Evolutionary conservation across 2,329 filamentous ascomycete genomes (phyloP), one percentile per base, ranked within the genome.

Genomic region (Aspergillus pseudoglaucus): DNA sequence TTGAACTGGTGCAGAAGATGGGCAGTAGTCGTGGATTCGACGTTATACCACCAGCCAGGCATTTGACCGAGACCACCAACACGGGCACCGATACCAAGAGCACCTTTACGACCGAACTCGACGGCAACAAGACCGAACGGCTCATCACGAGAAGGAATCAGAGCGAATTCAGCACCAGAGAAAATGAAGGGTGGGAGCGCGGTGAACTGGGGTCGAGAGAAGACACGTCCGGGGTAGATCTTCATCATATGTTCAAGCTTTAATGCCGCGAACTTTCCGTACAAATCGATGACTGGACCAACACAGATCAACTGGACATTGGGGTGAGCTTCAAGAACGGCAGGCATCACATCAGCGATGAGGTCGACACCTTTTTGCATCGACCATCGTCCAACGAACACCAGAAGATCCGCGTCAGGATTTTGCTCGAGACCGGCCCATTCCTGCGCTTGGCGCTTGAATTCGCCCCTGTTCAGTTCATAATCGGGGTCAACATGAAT

Each of bases 21-120:
- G 39, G 75, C 75, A 0, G 81, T 82, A 1, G 79, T 79, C 5
- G 76, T 81, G 0, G 80, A 83, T 61, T 85, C 83, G 47, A 85
- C 78, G 0, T 82, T 84, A 62, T 80, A 85, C 82, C 82, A 85
- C 78, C 82, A 85, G 20, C 83, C 83, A 17, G 83, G 83, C 82
- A 85, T 85, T 59, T 83, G 79, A n/a, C 82, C 81, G 18, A 85
- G 72, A 47, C 82, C 83, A 54, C 82, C 82, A 33, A 85, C 83
- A 46, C 81, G 74, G 33, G 82, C 80, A 41, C 82, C 83, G 47
- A 85, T 80, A 55, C 82, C 82, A 39, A 85, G 72, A 17, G 82
- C 83, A 56, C 82, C 83, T 62, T 85, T 85, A 20, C 83, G 74
- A 48, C 82, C 82, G 54, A 85, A 85, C 57, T 85, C 82, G 40